Base-by-base conservation (phyloP, 1,139 yeast genomes). In the Yamadazyma pseudoaaseri region DNA sequence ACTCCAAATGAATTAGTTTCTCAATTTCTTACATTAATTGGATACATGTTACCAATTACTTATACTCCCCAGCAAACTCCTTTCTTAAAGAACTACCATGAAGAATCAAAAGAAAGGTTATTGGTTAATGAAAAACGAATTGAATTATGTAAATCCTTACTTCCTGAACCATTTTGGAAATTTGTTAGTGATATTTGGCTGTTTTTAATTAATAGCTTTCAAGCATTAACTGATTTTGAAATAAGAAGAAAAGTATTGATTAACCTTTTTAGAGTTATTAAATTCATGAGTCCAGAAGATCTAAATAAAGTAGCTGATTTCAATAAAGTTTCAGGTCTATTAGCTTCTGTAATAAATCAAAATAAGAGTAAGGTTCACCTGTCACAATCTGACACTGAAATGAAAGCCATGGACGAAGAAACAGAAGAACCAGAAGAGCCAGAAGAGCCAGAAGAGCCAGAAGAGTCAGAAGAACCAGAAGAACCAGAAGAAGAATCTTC, bases 311-410 rank as follows among this genome's bases (percentile, higher is more conserved):
- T 65, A 6, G 35, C 49, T 1, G 52, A 51, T n/a, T 36, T 57
- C n/a, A 58, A 52, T 8, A 35, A 48, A 11, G 58, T 81, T 2
- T 60, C 75, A 2, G 69, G 69, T 9, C 55, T 86, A 14, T 59
- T 86, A 27, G 84, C 87, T 3, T 77, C 95, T 0, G 75, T 86
- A n/a, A 69, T 86, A 4, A 78, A 84, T 12, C 92, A 83, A 42
- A 69, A 73, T 22, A 72, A 66, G 38, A 44, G 59, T 5, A 35
- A 51, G 3, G 42, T 64, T 31, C 54, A n/a, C 6, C 14, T 8
- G 20, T 17, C 17, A 6, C 31, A 26, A 18, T 28, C 16, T n/a
- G 43, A 42, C 20, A 32, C 38, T 7, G 45, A 42, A 8, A 41
- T 41, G 46, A 30, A 24, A 8, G 20, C 26, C 10, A 42, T 45